These are phyloP conservation scores for Tympanopsis confertula DNA, from an alignment of 2,329 filamentous ascomycete species.

Conservation along the genomic window DNA sequence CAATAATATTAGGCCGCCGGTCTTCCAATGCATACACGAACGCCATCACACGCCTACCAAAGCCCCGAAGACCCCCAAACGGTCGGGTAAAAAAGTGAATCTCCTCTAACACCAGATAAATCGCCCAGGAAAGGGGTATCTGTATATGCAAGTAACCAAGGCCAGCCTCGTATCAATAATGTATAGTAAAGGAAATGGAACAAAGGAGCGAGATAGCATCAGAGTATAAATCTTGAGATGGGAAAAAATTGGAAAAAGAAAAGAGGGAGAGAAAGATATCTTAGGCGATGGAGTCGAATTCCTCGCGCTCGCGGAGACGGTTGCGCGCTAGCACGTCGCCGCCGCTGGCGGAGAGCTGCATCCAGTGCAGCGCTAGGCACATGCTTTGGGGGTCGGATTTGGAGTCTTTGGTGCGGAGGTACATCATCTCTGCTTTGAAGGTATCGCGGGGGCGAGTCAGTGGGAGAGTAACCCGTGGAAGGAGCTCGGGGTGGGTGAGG, in stretches of 20 bases:
- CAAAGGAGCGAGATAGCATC: too few relatives aligned
- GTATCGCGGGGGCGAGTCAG: conserved; percentile 46
- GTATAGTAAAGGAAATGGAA: too few relatives aligned
- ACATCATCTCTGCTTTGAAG: conserved; percentile 49
- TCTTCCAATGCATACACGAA: too few relatives aligned
- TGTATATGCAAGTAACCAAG: too few relatives aligned
- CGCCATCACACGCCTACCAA: too few relatives aligned
- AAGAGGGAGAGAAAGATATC: conserved; percentile 5
- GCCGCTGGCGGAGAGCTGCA: conserved; percentile 46
- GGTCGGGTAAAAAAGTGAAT: too few relatives aligned
- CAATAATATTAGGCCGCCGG: too few relatives aligned
- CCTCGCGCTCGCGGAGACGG: conserved; percentile 41
- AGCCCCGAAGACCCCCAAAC: too few relatives aligned
- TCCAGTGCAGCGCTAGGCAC: conserved; percentile 56
- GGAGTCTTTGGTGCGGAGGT: conserved; percentile 38
- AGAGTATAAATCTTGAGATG: too few relatives aligned
- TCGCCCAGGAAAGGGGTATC: too few relatives aligned
- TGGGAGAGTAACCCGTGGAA: conserved; percentile 46
- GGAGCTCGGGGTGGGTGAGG: conserved; percentile 48
- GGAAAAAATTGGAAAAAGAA: conserved; percentile 2
- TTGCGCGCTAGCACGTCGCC: conserved; percentile 47
- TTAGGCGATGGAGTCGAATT: conserved; percentile 44
- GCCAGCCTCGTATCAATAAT: too few relatives aligned
- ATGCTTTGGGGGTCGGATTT: conserved; percentile 48
- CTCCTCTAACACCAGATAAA: too few relatives aligned